phyloP scores from a whole-genome alignment of 1,139 yeast species.

The Blastobotrys serpentis region DNA sequence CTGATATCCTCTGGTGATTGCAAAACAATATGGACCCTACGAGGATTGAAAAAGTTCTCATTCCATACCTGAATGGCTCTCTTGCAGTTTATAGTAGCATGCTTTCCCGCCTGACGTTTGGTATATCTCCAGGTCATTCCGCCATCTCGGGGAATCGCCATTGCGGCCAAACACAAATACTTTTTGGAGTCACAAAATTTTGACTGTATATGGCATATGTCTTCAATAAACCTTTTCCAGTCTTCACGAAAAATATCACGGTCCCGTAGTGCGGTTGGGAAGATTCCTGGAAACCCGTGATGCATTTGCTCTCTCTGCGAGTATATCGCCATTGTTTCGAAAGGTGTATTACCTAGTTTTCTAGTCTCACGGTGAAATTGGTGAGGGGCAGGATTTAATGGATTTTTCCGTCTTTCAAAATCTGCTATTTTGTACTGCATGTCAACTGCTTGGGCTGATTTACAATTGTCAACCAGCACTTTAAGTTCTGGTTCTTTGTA shows the following conservation, averaged over 20 bases:
- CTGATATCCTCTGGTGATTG: constrained; percentile 16
- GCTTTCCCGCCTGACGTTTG: constrained; percentile 6
- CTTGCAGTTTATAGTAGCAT: constrained; percentile 7
- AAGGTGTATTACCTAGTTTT: background rate
- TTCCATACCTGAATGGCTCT: constrained; percentile 15
- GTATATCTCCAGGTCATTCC: background rate
- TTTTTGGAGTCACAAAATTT: background rate
- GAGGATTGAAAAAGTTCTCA: constrained; percentile 15
- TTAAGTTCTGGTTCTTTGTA: constrained; percentile 11
- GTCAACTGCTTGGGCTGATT: background rate
- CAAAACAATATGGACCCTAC: constrained; percentile 11
- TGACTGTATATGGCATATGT: constrained; percentile 13
- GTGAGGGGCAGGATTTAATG: constrained; percentile 12
- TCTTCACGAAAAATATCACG: constrained; percentile 7
- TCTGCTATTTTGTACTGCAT: constrained; percentile 5
- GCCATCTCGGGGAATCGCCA: constrained; percentile 7
- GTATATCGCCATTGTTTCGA: constrained; percentile 12
- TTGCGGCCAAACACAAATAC: background rate
- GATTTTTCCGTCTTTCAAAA: constrained; percentile 1
- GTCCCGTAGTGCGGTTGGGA: constrained; percentile 6
- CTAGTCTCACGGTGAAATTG: constrained; percentile 1
- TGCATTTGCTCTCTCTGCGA: constrained; percentile 9
- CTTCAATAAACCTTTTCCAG: constrained; percentile 16
- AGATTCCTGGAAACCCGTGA: constrained; percentile 14
- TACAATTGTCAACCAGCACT: constrained; percentile 9